These are phyloP conservation scores for Podospora pseudocomata DNA, from an alignment of 495 filamentous ascomycete species.

Conservation along the genomic window DNA sequence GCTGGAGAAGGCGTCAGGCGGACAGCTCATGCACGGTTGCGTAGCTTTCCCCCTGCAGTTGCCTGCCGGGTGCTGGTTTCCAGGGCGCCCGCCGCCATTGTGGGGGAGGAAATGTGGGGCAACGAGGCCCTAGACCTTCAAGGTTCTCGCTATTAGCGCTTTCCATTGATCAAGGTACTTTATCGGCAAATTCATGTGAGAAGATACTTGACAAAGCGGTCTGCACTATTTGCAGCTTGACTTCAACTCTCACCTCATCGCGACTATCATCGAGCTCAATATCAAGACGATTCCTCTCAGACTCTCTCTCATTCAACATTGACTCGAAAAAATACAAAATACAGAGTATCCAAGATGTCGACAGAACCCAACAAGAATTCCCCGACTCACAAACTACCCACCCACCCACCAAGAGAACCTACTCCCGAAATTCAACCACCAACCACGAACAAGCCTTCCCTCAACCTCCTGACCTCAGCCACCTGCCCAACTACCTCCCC, in stretches of 20 bases:
- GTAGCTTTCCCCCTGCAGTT: background rate
- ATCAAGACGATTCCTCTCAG: background rate
- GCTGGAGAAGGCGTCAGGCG: background rate
- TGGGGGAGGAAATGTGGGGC: background rate
- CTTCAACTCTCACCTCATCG: background rate
- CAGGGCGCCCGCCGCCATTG: background rate
- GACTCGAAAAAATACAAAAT: background rate
- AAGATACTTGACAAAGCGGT: background rate
- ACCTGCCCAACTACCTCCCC: constrained; percentile 6
- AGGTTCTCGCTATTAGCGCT: background rate
- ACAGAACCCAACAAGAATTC: background rate
- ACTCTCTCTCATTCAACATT: background rate
- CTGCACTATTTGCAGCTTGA: background rate
- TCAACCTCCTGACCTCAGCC: constrained; percentile 23
- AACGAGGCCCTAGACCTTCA: background rate
- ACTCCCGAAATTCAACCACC: background rate
- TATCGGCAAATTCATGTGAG: background rate
- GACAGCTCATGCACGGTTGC: background rate
- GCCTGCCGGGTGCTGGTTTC: background rate
- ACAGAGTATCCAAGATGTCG: background rate
- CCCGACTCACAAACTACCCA: background rate
- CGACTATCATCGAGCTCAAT: background rate
- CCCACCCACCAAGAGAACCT: background rate
- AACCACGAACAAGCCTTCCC: constrained; percentile 22
- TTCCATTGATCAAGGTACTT: background rate